These are phyloP conservation scores for Vigna reflexopilosa DNA, from an alignment of 306 rosid genomes.

Conservation along the genomic window DNA sequence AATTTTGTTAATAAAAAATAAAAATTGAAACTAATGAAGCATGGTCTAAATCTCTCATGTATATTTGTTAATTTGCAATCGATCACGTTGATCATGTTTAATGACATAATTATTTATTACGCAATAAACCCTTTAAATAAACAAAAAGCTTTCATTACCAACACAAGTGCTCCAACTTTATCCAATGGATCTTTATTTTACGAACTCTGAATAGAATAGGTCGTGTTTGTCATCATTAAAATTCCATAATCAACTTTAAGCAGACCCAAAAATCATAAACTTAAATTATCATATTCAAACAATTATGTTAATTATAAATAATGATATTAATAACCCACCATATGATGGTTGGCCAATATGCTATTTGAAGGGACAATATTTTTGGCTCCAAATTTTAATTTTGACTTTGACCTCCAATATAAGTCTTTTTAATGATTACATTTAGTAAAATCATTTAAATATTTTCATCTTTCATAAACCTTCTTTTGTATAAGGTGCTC, in stretches of 20 bases:
- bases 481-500: no score
- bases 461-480: no score
- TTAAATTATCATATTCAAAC: background rate
- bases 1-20: background rate
- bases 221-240: background rate
- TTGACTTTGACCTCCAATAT: no score
- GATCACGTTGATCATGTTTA: background rate
- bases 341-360: no score
- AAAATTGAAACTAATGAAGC: background rate
- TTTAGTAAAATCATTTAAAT: no score
- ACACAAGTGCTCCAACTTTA: slow-evolving; percentile 12
- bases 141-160: background rate
- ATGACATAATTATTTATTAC: background rate
- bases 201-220: background rate
- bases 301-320: background rate
- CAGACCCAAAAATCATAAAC: background rate
- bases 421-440: no score
- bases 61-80: background rate
- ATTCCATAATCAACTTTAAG: background rate
- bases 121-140: background rate
- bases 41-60: background rate
- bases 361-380: no score
- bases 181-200: background rate
- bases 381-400: no score
- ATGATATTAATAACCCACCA: background rate